phyloP scores from a whole-genome alignment of 768 basidiomycete species.

The Serendipita sp. region DNA sequence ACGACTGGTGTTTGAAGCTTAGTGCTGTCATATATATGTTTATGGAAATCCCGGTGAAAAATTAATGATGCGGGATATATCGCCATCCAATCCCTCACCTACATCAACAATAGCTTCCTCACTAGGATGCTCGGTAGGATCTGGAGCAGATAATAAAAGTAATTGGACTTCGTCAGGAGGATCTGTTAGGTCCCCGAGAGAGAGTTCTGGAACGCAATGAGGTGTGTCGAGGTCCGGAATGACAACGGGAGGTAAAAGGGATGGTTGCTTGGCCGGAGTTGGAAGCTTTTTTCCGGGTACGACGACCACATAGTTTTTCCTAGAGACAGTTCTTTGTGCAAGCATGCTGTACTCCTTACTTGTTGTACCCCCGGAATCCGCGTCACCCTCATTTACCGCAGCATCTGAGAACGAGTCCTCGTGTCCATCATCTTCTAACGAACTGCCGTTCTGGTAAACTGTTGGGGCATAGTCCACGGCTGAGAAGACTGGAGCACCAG shows the following conservation, averaged over 20 bases:
- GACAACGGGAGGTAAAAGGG: background rate
- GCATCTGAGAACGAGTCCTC: background rate
- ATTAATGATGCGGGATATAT: no score
- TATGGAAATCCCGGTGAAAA: no score
- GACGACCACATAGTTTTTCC: background rate
- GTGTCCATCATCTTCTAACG: background rate
- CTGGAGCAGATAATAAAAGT: no score
- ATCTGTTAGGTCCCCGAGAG: no score
- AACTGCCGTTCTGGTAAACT: background rate
- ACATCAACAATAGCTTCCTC: no score
- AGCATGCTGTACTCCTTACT: background rate
- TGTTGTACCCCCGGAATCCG: background rate
- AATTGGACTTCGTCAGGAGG: no score
- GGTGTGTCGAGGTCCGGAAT: no score
- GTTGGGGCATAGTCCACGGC: background rate
- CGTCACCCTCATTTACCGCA: background rate
- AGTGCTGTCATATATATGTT: no score
- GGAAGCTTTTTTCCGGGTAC: background rate
- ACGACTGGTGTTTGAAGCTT: no score
- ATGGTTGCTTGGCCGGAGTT: background rate
- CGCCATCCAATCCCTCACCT: no score
- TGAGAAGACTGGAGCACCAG: background rate
- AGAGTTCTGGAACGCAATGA: no score
- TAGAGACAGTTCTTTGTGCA: background rate
- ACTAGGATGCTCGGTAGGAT: no score